Base-by-base conservation (phyloP, 495 filamentous ascomycete genomes). In the Aspergillus saccharolyticus region DNA sequence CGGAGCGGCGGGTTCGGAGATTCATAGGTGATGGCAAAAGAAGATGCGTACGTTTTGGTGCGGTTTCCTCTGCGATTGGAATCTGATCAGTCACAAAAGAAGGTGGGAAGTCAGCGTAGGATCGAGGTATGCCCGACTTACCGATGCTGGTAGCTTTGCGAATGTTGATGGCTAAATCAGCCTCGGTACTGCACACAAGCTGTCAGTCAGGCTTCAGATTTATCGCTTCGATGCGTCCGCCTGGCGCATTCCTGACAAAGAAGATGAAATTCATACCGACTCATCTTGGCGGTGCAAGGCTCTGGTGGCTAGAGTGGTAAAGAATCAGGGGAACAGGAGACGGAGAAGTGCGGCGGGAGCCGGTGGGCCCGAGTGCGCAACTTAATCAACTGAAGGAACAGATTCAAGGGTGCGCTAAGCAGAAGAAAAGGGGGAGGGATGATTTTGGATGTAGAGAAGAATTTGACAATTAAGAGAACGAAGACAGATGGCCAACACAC, bases 151-250 rank as follows among this genome's bases (percentile, higher is more conserved):
- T 98, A 17, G 94, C 94, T 77, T 98, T 98, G 69, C 88, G 85
- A 73, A 98, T 96, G 72, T 97, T 96, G 74, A 94, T 88, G 67
- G 88, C 84, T 66, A 98, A 84, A 74, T 98, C 91, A 65, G 87
- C 85, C 74, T 98, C 94, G 65, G 93, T 91, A 72, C 90, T 94
- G 70, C 39, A 55, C 44, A 28, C 57, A 53, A 14, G 12, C 17
- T 45, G 55, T 64, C 56, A 63, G 62, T 10, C 33, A 63, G 62
- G 2, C 33, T 39, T 30, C 63, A 62, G n/a, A n/a, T n/a, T 30
- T 18, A 21, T 25, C 17, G 47, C 16, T 4, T 18, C 17, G 21
- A 12, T 10, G n/a, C n/a, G n/a, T n/a, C 6, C 46, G 43, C n/a
- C 3, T 24, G n/a, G 24, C 21, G 19, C 46, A 30, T 19, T 5